Evolutionary conservation across 106 monocot species (phyloP), one percentile per base, ranked within the genome.

Genomic region (Dendrobium nobile): DNA sequence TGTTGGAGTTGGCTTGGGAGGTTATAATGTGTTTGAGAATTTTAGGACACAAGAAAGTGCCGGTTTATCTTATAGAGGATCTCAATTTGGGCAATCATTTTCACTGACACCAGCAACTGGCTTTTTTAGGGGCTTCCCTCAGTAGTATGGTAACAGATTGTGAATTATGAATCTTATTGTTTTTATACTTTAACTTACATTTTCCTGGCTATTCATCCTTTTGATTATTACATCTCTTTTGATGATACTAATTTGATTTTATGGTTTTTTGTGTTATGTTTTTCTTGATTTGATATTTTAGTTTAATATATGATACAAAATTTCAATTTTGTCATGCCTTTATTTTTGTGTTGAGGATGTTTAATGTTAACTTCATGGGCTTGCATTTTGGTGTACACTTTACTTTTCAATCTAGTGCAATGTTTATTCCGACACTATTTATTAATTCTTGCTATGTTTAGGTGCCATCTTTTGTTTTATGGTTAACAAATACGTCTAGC

Each of bases 131-230:
- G 41, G 76, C 27, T 76, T 48, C 4, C 76, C 26, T 27, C 48
- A 13, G 76, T 76, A 76, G 48, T 51, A 48, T 48, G 76, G 76
- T 76, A 76, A 76, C 48, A 26, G 9, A 51, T 76, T 51, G 28
- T 48, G 2, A 47, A 48, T 48, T 51, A 76, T 51, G 76, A 47
- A 13, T 76, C 48, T 27, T 4, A 70, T 76, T 22, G 27, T 51
- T 47, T 22, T 76, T 2, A 75, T 75, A 0, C 40, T 75, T 73
- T 43, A 42, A 74, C 10, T 20, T 1, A 70, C 31, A 28, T 3
- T 70, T 70, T 70, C 13, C 15, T 37, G 40, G 4, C 37, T 37
- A n/a, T 37, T 37, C 28, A 37, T 33, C 7, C 28, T 70, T 37
- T 37, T 33, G 5, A 61, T n/a, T 70, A 13, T 70, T 70, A 24